These are phyloP conservation scores for Macrophomina phaseolina DNA, from an alignment of 2,329 filamentous ascomycete species.

Conservation along the genomic window DNA sequence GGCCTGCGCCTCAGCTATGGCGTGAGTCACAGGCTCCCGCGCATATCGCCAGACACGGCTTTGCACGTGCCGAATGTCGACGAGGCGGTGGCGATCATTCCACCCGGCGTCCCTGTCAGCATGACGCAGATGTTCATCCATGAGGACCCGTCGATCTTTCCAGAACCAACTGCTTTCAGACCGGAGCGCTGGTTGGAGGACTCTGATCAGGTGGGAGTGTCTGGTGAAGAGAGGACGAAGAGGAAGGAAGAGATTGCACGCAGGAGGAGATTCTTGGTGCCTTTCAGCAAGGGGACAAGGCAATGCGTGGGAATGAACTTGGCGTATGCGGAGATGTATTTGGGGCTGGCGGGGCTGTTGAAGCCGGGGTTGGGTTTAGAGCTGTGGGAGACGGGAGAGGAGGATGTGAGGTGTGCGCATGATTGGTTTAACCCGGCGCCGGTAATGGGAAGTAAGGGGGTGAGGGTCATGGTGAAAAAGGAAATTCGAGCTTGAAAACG, in stretches of 20 bases:
- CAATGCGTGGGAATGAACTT: conserved; percentile 34
- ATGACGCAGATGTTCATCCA: conserved; percentile 38
- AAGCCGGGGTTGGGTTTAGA: conserved; percentile 30
- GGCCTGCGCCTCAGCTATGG: conserved; percentile 42
- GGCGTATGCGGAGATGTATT: conserved; percentile 5
- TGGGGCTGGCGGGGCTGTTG: conserved; percentile 35
- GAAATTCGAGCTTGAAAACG: background rate
- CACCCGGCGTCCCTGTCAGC: conserved; percentile 37
- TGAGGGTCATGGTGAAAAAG: conserved; percentile 30
- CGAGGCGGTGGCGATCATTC: conserved; percentile 30
- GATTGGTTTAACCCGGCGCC: conserved; percentile 39
- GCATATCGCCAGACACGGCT: conserved; percentile 31
- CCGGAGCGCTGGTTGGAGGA: conserved; percentile 39
- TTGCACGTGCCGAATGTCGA: conserved; percentile 23
- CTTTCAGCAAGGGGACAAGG: conserved; percentile 47
- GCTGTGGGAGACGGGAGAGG: conserved; percentile 36
- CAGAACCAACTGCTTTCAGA: conserved; percentile 31
- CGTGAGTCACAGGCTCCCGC: conserved; percentile 35
- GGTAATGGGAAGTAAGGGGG: conserved; percentile 33
- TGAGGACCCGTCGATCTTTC: conserved; percentile 35
- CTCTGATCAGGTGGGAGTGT: background rate
- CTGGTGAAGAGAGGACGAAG: background rate
- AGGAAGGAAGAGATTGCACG: background rate
- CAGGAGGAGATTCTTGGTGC: conserved; percentile 35
- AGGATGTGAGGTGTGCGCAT: conserved; percentile 35